Base-by-base conservation (phyloP, 169 alveolate species). In the Plasmodium fragile region DNA sequence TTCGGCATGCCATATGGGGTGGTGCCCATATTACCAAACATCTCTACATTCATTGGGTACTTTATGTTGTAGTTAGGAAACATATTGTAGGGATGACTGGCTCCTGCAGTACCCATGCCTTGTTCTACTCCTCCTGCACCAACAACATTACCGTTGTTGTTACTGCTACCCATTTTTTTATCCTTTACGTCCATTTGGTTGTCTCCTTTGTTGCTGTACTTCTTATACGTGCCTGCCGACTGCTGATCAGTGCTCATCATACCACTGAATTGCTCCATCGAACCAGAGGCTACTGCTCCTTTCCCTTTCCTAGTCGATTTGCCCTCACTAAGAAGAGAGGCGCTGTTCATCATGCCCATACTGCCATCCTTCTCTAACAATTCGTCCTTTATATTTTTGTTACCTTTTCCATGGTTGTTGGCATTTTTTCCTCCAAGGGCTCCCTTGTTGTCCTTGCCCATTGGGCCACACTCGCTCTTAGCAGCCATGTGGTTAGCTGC, bases 41-140 rank as follows among this genome's bases (percentile, higher is more conserved):
- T 78, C 10, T 87, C 89, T 6, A 75, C 73, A 78, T 75, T 75
- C 82, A 87, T 59, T 43, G 87, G 89, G 45, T 87, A 87, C 65
- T 87, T 87, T 77, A 87, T 16, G 32, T 87, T 87, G 70, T 78
- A 87, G 78, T 87, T 87, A n/a, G 93, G 82, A 34, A 78, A 87
- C 45, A 87, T 36, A 4, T 3, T 39, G 36, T 87, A 87, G 4
- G 93, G 53, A 43, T 85, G 78, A 83, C 34, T 70, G 5, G 49
- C 49, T 32, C 43, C 43, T 45, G 36, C 70, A 36, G 69, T 41
- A 22, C 36, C 69, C 16, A 39, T 43, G 11, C 28, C 18, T 25
- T 39, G 30, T 32, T 13, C 81, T 16, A 8, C 28, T 53, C 69
- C 72, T 18, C 30, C 72, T 18, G n/a, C 81, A 22, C 5, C 7